These are phyloP conservation scores for Hansfordia pulvinata DNA, from an alignment of 2,329 filamentous ascomycete genomes.

Conservation along the genomic window DNA sequence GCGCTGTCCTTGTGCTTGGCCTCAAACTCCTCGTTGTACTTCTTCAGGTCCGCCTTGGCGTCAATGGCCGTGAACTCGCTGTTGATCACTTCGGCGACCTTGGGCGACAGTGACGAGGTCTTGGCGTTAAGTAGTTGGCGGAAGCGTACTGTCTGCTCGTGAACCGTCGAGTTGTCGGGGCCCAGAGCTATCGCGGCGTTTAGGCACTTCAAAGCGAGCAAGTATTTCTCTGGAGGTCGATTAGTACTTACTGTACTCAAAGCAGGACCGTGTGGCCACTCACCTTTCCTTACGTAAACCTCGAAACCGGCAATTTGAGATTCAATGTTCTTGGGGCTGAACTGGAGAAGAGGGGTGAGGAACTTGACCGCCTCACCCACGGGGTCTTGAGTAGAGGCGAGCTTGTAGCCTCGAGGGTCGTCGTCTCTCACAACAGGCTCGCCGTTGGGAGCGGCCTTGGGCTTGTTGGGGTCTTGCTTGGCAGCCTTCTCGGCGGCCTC, in stretches of 20 bases:
- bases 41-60: constrained; percentile 40
- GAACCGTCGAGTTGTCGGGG: constrained; percentile 54
- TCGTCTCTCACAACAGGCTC: constrained; percentile 78
- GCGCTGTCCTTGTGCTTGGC: constrained; percentile 48
- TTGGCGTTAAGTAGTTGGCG: constrained; percentile 44
- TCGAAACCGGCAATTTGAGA: constrained; percentile 82
- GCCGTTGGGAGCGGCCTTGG: constrained; percentile 43
- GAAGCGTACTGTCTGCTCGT: constrained; percentile 62
- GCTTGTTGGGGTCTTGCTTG: constrained; percentile 75
- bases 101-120: constrained; percentile 44
- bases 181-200: constrained; percentile 60
- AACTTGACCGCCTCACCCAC: constrained; percentile 82
- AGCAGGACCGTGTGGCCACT: constrained; percentile 15
- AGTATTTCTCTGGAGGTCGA: constrained; percentile 54
- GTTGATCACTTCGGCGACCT: constrained; percentile 57
- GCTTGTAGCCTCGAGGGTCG: constrained; percentile 70
- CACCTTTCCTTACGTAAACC: constrained; percentile 74
- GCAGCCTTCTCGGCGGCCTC: constrained; percentile 67
- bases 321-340: constrained; percentile 66
- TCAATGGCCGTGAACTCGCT: constrained; percentile 50
- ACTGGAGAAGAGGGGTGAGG: constrained; percentile 66
- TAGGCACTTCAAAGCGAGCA: constrained; percentile 78
- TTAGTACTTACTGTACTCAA: constrained; percentile 8
- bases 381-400: constrained; percentile 71
- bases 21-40: constrained; percentile 55